Evolutionary conservation across 768 basidiomycete genomes (phyloP).

Genomic region (Lentinus brumalis): DNA sequence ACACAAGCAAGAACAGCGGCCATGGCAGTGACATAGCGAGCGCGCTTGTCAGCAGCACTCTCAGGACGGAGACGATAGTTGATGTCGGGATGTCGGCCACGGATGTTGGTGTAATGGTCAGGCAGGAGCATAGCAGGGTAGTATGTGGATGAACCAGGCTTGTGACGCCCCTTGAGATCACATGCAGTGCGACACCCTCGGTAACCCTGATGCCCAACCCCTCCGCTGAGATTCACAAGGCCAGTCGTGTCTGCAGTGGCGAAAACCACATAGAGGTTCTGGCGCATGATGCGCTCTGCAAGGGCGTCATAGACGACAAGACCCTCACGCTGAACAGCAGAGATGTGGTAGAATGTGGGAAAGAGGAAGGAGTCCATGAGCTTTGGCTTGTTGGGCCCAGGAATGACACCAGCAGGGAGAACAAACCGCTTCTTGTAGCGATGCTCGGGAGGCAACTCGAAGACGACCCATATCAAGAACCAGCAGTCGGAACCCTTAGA

Average conservation of each 20-base stretch:
- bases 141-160: conserved; percentile 31
- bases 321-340: conserved; percentile 19
- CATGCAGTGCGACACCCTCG: conserved; percentile 41
- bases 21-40: too few relatives aligned
- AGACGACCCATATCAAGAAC: conserved; percentile 35
- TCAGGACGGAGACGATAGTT: neutral
- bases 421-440: conserved; percentile 35
- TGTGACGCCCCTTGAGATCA: conserved; percentile 29
- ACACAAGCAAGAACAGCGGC: too few relatives aligned
- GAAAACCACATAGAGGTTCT: conserved; percentile 24
- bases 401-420: conserved; percentile 29
- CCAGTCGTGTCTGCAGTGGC: conserved; percentile 12
- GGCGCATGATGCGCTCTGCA: neutral
- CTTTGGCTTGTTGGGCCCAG: conserved; percentile 35
- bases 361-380: conserved; percentile 35
- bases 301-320: conserved; percentile 31
- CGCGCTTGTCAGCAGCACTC: neutral
- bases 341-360: conserved; percentile 31
- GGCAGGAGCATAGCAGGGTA: conserved; percentile 37
- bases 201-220: conserved; percentile 36
- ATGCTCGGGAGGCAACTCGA: conserved; percentile 23
- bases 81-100: conserved; percentile 35
- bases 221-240: conserved; percentile 31
- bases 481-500: conserved; percentile 36
- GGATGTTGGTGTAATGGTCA: conserved; percentile 15